Base-by-base conservation (phyloP, 768 basidiomycete species). In the Cytidiella melzeri region DNA sequence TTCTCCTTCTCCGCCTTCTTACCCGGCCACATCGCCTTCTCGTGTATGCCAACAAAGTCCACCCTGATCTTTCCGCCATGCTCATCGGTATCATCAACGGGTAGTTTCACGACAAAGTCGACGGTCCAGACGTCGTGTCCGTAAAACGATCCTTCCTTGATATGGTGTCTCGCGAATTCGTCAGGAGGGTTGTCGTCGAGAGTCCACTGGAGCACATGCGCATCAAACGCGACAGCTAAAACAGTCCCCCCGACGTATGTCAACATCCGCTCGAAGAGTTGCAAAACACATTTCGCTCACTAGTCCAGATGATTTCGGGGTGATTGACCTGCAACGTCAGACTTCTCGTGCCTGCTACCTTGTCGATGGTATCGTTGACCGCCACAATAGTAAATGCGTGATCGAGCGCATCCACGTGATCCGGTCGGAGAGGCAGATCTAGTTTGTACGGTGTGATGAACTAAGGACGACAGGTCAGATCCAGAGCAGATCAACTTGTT, bases 71-170 rank as follows among this genome's bases (percentile, higher is more conserved):
- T 66, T 7, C 54, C 48, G 24, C 47, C 51, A 5, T 37, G 46
- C 34, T 47, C 47, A 20, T 51, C 41, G 52, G 55, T 25, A 45
- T 53, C 42, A 5, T 49, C 44, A 0, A 59, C 39, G 5, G 74
- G 70, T 11, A 83, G 64, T 61, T 83, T 79, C 47, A 92, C 65
- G 25, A 83, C 77, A 52, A 97, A 71, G 54, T 89, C 77, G 37
- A 96, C 68, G 0, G 75, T 69, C 79, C 89, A 94, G 0, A 73
- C 71, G 49, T 89, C 79, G 9, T 75, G 75, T 1, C 84, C 86
- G 56, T 90, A 91, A 64, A 88, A 91, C 2, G 92, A 92, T 0
- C 80, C 91, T 63, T 94, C 91, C 62, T 92, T 96, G 68, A 97
- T 79, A 57, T 92, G 89, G 60, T 98, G 95, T 6, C 92, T 77